A percentile compares a stretch with the other conserved stretches of the same genome.
These are phyloP conservation scores for Citrullus mucosospermus DNA, from an alignment of 306 rosid genomes.

Conservation along the genomic window DNA sequence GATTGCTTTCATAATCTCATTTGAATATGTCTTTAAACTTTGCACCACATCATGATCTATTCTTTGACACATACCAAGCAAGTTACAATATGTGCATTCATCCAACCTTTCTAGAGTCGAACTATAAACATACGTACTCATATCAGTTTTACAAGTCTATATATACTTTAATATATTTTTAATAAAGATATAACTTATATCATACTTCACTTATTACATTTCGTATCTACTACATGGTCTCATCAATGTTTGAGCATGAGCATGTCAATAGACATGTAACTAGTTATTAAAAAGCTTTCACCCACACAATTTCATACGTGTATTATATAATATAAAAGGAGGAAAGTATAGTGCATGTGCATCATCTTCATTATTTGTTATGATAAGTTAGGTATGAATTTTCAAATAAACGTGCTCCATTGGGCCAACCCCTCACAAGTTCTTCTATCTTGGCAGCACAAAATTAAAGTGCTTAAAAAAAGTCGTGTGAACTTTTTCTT, in stretches of 20 bases:
- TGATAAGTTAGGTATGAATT: neutral
- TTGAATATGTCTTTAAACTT: too few species aligned
- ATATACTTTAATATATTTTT: too few species aligned
- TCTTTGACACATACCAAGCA: too few species aligned
- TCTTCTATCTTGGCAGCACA: neutral
- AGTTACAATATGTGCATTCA: too few species aligned
- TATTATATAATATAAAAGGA: neutral
- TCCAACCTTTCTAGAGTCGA: too few species aligned
- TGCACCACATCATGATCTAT: too few species aligned
- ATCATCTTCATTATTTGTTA: neutral
- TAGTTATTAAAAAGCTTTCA: too few species aligned
- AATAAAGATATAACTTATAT: neutral
- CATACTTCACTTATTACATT: neutral
- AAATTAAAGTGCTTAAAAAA: neutral
- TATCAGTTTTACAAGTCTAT: too few species aligned
- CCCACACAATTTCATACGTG: neutral
- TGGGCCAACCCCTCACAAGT: neutral
- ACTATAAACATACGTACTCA: too few species aligned
- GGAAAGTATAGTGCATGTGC: neutral
- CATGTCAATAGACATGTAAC: neutral
- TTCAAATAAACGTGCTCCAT: neutral
- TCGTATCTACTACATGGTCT: neutral
- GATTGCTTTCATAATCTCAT: too few species aligned
- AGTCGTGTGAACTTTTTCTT: neutral
- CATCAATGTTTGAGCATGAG: neutral